A percentile compares a stretch with the other conserved stretches of the same genome.
phyloP scores from a whole-genome alignment of 495 filamentous ascomycete species.

The Xylaria venustula region DNA sequence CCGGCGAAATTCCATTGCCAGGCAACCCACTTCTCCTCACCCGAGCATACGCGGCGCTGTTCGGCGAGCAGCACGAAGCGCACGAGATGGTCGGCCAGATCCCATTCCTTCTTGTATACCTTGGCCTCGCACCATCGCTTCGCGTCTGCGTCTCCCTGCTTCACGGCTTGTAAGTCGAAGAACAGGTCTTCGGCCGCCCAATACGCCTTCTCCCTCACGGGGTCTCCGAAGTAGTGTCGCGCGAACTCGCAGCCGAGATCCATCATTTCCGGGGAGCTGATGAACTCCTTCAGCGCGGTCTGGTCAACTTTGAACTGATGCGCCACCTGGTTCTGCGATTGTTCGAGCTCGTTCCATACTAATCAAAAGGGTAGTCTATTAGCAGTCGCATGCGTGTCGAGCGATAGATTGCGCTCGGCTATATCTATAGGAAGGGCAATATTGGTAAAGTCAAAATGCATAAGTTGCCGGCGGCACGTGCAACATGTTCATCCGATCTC shows the following conservation, averaged over 20 bases:
- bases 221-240: slow-evolving; percentile 7
- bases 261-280: slow-evolving; percentile 22
- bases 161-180: slow-evolving; percentile 26
- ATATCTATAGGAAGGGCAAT: background rate
- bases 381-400: too few species aligned
- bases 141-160: slow-evolving; percentile 20
- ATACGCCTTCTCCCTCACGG: slow-evolving; percentile 14
- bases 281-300: slow-evolving; percentile 25
- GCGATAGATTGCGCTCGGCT: background rate
- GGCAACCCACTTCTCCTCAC: slow-evolving; percentile 21
- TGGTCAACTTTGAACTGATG: slow-evolving; percentile 11
- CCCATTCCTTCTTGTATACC: slow-evolving; percentile 21
- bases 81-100: slow-evolving; percentile 20
- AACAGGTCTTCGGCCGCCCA: slow-evolving; percentile 26
- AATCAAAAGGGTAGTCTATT: too few species aligned
- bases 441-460: background rate
- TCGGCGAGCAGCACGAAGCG: slow-evolving; percentile 27
- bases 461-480: too few species aligned
- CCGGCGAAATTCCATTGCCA: slow-evolving; percentile 16
- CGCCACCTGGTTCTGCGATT: slow-evolving; percentile 18
- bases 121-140: slow-evolving; percentile 13
- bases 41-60: slow-evolving; percentile 10
- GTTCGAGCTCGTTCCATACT: slow-evolving; percentile 23
- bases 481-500: background rate
- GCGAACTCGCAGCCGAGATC: slow-evolving; percentile 24